Base-by-base conservation (phyloP, 2,329 filamentous ascomycete genomes). In the Aspergillus caelatus region DNA sequence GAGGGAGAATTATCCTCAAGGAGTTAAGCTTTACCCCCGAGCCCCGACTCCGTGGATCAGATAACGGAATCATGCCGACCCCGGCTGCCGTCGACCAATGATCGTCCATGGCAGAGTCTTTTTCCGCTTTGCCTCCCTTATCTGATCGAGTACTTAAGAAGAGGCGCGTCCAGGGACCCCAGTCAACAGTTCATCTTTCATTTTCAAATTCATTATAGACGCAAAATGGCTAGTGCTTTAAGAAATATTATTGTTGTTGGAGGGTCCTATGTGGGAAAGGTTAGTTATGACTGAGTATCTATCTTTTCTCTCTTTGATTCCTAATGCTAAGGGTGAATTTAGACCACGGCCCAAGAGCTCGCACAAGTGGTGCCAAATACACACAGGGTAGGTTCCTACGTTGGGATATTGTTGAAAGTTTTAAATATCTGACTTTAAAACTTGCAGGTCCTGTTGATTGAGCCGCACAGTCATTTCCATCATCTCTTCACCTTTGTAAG, bases 191-290 rank as follows among this genome's bases (percentile, higher is more conserved):
- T 54, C 11, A n/a, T 21, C 32, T 21, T 23, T 54, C n/a, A 5
- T 36, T 36, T 32, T 11, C 10, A 19, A n/a, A 23, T 36, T 21
- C 30, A 23, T 11, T 2, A 10, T 14, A 14, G 0, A 32, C n/a
- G 16, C 57, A 59, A 34, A 7, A 77, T 78, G 75, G 64, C 70
- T 9, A 64, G 46, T 26, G 46, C 71, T n/a, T 60, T 77, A 23
- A 72, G 72, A 19, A 78, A 77, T 59, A 70, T 78, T n/a, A 69
- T 78, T 34, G 74, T 78, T 10, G 70, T 78, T 23, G 75, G 75
- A 16, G 75, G 75, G 9, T 78, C 75, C 5, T 78, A 77, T 60
- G 75, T 78, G 26, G 75, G 75, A 30, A 71, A 72, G 60, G 72
- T 77, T 43, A 54, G 16, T 50, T 23, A 3, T 19, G 6, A 10